Base-by-base conservation (phyloP, 176 grass and related monocot species). In the Ampelocalamus luodianensis region DNA sequence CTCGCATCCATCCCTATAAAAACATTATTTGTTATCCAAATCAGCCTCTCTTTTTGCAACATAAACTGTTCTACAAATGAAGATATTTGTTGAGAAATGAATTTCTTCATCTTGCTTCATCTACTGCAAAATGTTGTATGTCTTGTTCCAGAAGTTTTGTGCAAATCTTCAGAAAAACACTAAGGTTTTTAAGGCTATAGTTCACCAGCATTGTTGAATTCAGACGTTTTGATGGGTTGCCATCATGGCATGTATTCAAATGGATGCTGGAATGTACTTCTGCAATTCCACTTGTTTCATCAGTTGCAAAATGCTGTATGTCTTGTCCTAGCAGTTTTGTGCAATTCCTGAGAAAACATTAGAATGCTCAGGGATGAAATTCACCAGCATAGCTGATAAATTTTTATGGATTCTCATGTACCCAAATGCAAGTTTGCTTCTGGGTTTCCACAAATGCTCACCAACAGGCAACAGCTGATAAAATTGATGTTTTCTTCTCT, bases 1-100 rank as follows among this genome's bases (percentile, higher is more conserved):
- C 96, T 98, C 10, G 93, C 91, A 63, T 98, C 96, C 96, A 98
- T 95, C 22, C 96, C 96, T 98, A 79, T 23, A 65, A 66, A 44
- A 82, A 15, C 62, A 68, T 64, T 45, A 46, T 48, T 61, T 74
- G 42, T 72, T 34, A 65, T 79, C 11, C 34, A 55, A 74, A 55
- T 23, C 3, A 68, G 37, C 2, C 32, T 46, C 14, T 40, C 59
- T 56, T 49, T 18, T n/a, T 13, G 39, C 8, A 4, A 82, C 22
- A 6, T 65, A 44, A 46, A 51, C 49, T n/a, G 29, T 1, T 86
- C 5, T 86, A 59, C 71, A 37, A 12, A 55, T 22, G 65, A 77
- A 90, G 23, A 71, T 54, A 9, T n/a, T 36, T 64, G 39, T 15
- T 67, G 24, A 56, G 70, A 46, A 83, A 74, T 68, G 16, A 34